phyloP scores from a whole-genome alignment of 2,329 filamentous ascomycete genomes.

The Cladosporium sp. region DNA sequence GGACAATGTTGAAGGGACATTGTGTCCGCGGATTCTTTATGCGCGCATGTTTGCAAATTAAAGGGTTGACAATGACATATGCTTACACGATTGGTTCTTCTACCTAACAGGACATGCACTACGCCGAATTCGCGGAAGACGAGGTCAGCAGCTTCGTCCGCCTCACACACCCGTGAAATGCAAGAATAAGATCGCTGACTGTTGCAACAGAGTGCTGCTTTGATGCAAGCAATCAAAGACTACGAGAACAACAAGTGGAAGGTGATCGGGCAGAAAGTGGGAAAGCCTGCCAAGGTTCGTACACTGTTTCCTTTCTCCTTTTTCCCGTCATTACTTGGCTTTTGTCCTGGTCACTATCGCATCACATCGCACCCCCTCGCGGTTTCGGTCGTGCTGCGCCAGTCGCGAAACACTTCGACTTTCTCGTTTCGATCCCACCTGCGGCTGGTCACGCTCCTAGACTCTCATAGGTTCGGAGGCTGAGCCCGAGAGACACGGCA shows the following conservation, averaged over 20 bases:
- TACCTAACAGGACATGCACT: conserved; percentile 84
- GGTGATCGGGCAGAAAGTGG: conserved; percentile 91
- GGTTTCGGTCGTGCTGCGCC: neutral
- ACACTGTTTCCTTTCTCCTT: neutral
- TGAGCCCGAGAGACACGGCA: neutral
- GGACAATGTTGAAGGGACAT: neutral
- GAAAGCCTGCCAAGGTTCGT: conserved; percentile 90
- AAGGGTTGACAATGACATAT: conserved; percentile 1
- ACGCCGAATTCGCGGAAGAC: conserved; percentile 96
- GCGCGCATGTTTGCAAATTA: neutral
- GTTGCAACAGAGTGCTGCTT: conserved; percentile 65
- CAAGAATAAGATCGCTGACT: conserved; percentile 10
- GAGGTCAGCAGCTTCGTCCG: conserved; percentile 65
- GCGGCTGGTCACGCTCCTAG: neutral
- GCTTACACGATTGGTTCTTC: conserved; percentile 8
- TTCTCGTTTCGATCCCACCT: neutral
- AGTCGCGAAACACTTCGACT: neutral
- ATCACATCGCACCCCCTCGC: neutral
- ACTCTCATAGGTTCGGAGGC: neutral
- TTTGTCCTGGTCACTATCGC: neutral
- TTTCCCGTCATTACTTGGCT: neutral
- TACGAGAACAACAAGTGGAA: conserved; percentile 99
- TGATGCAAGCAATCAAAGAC: conserved; percentile 94
- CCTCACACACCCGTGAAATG: conserved; percentile 32
- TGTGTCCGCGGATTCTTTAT: neutral